Conservation (phyloP, 148 eudicot genomes). For the Chenopodium suecicum region DNA sequence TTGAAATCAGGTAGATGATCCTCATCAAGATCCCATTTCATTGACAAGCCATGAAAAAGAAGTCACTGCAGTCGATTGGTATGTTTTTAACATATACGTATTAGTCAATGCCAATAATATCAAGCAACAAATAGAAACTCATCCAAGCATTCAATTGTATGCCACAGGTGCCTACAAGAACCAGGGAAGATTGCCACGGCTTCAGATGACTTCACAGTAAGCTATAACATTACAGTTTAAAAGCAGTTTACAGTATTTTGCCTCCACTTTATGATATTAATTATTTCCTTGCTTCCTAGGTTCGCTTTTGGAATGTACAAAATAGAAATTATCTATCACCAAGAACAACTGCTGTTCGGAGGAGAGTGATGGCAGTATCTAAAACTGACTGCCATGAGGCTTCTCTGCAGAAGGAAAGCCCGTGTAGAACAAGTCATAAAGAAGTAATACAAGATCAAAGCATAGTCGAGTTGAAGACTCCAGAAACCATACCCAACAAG, state of each 20-base stretch:
- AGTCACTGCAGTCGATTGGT: constrained; percentile 94
- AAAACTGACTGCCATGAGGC: constrained; percentile 42
- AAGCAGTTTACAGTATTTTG: not conserved
- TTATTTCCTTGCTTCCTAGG: constrained; percentile 37
- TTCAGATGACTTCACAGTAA: constrained; percentile 90
- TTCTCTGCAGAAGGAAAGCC: constrained; percentile 32
- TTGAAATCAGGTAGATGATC: constrained; percentile 59
- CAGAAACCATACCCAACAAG: constrained; percentile 54
- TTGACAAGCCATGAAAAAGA: constrained; percentile 78
- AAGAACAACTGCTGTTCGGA: constrained; percentile 57
- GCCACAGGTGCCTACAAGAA: constrained; percentile 66
- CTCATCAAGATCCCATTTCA: constrained; percentile 56
- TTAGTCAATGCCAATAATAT: not conserved
- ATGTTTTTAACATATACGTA: constrained; percentile 10
- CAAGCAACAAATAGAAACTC: not conserved
- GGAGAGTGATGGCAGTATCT: constrained; percentile 50
- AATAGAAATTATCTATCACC: constrained; percentile 54
- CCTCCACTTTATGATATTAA: not conserved
- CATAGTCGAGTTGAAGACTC: constrained; percentile 32
- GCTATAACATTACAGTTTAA: constrained; percentile 17
- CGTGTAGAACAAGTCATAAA: constrained; percentile 28
- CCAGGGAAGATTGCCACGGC: constrained; percentile 81
- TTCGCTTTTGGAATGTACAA: constrained; percentile 70
- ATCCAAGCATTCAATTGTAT: constrained; percentile 13
- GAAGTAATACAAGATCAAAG: constrained; percentile 15